phyloP scores from a whole-genome alignment of 257 asterid genomes.

The Plantago ovata region DNA sequence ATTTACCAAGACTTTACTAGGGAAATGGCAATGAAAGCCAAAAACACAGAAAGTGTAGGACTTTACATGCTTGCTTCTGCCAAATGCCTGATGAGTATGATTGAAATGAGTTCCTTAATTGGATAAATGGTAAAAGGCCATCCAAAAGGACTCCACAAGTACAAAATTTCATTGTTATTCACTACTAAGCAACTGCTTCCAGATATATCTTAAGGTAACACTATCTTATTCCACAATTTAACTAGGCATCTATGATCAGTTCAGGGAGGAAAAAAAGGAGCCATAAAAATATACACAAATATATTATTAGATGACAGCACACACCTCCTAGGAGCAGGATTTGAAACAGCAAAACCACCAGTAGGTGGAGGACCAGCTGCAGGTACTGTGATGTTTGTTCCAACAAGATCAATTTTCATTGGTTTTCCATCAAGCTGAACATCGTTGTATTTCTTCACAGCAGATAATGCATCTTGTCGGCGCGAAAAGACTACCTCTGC shows the following conservation, averaged over 20 bases:
- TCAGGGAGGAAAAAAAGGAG: neutral
- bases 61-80: no score
- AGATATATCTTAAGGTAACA: no score
- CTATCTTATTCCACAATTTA: neutral
- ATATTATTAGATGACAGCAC: conserved; percentile 16
- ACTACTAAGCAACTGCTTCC: no score
- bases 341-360: conserved; percentile 33
- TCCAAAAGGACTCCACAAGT: no score
- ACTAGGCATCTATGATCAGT: conserved; percentile 2
- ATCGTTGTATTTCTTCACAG: conserved; percentile 51
- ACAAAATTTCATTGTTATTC: no score
- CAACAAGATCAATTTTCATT: conserved; percentile 59
- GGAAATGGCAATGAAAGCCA: no score
- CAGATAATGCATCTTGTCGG: conserved; percentile 72
- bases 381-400: conserved; percentile 35
- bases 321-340: conserved; percentile 41
- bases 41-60: no score
- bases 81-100: no score
- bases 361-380: conserved; percentile 30
- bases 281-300: neutral
- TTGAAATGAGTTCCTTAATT: no score
- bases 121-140: no score
- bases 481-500: conserved; percentile 74
- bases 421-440: conserved; percentile 72
- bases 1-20: no score